phyloP scores from a whole-genome alignment of 2,329 filamentous ascomycete genomes.

The Saccharata proteae region DNA sequence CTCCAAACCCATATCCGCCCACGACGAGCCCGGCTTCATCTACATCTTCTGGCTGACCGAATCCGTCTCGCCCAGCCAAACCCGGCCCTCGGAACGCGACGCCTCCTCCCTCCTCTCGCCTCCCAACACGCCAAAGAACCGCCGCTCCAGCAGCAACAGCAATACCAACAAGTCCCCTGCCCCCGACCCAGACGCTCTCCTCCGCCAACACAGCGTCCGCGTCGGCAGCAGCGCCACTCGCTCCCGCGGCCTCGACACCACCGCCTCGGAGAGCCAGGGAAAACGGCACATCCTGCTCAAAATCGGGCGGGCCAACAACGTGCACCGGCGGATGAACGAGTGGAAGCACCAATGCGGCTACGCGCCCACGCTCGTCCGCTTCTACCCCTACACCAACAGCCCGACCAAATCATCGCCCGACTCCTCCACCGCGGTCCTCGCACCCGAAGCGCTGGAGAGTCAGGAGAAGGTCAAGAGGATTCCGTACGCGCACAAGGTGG shows the following conservation, averaged over 20 bases:
- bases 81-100: slow-evolving; percentile 3
- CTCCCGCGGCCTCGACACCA: background rate
- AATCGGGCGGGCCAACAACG: slow-evolving; percentile 62
- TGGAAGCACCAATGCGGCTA: slow-evolving; percentile 92
- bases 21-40: slow-evolving; percentile 76
- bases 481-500: slow-evolving; percentile 75
- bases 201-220: slow-evolving; percentile 3
- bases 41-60: slow-evolving; percentile 98
- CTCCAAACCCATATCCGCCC: slow-evolving; percentile 57
- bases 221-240: background rate
- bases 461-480: slow-evolving; percentile 49
- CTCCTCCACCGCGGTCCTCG: slow-evolving; percentile 12
- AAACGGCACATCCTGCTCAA: slow-evolving; percentile 49
- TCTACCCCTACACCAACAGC: slow-evolving; percentile 64
- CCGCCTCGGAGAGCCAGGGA: too few relatives aligned
- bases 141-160: slow-evolving; percentile 11
- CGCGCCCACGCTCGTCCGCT: slow-evolving; percentile 74
- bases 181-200: slow-evolving; percentile 18
- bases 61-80: slow-evolving; percentile 33
- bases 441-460: slow-evolving; percentile 15
- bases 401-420: slow-evolving; percentile 13
- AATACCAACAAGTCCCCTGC: slow-evolving; percentile 22
- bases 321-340: slow-evolving; percentile 80
- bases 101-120: slow-evolving; percentile 4
- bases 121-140: background rate